These are phyloP conservation scores for Gracilariopsis chorda DNA, from an alignment of 23 red algal genomes.

Conservation along the genomic window DNA sequence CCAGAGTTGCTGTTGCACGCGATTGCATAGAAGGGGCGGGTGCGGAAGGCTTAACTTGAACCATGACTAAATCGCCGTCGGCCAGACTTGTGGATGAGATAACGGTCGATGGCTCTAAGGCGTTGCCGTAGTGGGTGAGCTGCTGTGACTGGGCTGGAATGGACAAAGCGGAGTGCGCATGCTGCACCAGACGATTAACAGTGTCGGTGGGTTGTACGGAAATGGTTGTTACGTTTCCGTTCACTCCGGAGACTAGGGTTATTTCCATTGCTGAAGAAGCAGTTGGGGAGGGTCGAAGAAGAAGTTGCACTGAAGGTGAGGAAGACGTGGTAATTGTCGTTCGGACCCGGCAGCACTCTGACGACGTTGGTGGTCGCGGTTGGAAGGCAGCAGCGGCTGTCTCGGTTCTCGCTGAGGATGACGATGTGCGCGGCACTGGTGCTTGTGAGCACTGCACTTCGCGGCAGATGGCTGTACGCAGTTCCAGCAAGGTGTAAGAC, in stretches of 20 bases:
- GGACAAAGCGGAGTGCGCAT: neutral
- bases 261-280: neutral
- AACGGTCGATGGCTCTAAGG: neutral
- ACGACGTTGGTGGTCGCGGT: no score
- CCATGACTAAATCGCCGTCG: slow-evolving; percentile 29
- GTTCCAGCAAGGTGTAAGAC: no score
- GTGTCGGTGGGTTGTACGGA: neutral
- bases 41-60: neutral
- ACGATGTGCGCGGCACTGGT: no score
- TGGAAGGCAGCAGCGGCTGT: no score
- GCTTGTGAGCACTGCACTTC: no score
- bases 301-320: neutral
- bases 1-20: neutral
- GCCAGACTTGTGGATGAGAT: neutral
- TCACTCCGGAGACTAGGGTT: neutral
- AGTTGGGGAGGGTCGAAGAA: neutral
- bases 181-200: neutral
- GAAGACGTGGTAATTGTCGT: no score
- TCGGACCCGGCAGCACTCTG: no score
- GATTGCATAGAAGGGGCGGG: neutral
- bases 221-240: slow-evolving; percentile 4
- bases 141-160: neutral
- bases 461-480: no score
- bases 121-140: neutral
- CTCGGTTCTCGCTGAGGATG: no score